Base-by-base conservation (phyloP, 2,329 filamentous ascomycete genomes). In the Nigrospora osmanthi region DNA sequence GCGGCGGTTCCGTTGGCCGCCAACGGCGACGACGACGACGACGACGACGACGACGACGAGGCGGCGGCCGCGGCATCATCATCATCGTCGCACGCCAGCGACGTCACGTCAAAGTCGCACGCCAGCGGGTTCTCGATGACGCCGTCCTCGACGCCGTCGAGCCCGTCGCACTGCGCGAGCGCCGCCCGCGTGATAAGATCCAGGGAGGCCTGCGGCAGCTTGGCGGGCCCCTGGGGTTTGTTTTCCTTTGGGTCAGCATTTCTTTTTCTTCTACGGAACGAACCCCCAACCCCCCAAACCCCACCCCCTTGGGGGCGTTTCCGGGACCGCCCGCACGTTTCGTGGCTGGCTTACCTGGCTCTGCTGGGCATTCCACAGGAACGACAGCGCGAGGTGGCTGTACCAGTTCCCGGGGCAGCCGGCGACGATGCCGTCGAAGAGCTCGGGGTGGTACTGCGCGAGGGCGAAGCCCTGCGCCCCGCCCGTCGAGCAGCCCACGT, bases 381-480 rank as follows among this genome's bases (percentile, higher is more conserved):
- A 55, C 1, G 50, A 54, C 3, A 55, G 28, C 1, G 46, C 47
- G 2, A 55, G 40, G 33, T 55, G 53, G 1, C 57, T 59, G 40
- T 64, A 66, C 58, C 59, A 67, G 38, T 65, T 62, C 0, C 64
- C 68, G 5, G 67, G 68, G 31, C 40, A 35, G 31, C 46, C 65
- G 10, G 64, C 67, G 34, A 62, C 53, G 6, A 71, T 68, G 2
- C 68, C 67, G 48, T 70, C 65, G 37, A 71, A 70, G 6, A 69
- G 54, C 1, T 61, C 51, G 0, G 67, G 66, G 44, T 69, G 61
- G 14, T 53, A 63, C 42, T 68, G 62, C 3, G 65, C 64, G n/a
- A 66, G 50, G 23, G 67, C 63, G 46, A 65, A 66, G 1, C 64
- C 68, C 54, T 70, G 66, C 7, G 61, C 61, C 10, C 68, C 67